Conservation (phyloP, 2,329 filamentous ascomycete species). For the Orbilia blumenaviensis region DNA sequence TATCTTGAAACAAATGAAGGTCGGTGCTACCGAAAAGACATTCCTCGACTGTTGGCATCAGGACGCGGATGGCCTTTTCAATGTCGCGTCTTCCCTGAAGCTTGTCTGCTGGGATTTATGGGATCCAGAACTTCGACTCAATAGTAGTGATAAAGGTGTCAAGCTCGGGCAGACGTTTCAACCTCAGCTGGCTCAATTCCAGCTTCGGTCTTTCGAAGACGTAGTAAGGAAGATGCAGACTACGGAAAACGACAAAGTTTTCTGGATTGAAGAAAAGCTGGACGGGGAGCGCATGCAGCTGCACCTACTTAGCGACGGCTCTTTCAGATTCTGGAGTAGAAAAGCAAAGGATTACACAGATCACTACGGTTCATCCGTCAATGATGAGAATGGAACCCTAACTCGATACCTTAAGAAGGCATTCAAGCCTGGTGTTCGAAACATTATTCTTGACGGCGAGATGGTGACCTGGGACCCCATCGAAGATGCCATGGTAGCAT, state of each 20-base stretch:
- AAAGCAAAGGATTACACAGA: slow-evolving; percentile 98
- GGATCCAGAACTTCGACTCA: slow-evolving; percentile 76
- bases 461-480: slow-evolving; percentile 98
- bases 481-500: slow-evolving; percentile 82
- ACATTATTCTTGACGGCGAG: slow-evolving; percentile 91
- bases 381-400: slow-evolving; percentile 78
- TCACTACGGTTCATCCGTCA: slow-evolving; percentile 81
- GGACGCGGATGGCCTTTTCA: slow-evolving; percentile 80
- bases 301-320: slow-evolving; percentile 82
- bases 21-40: slow-evolving; percentile 84
- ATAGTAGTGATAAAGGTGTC: slow-evolving; percentile 76
- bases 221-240: slow-evolving; percentile 71
- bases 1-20: slow-evolving; percentile 80
- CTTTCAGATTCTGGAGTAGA: slow-evolving; percentile 90
- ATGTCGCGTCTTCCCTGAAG: slow-evolving; percentile 86
- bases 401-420: slow-evolving; percentile 81
- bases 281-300: slow-evolving; percentile 98
- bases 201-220: slow-evolving; percentile 85
- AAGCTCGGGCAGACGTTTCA: slow-evolving; percentile 94
- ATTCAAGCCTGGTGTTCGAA: slow-evolving; percentile 80
- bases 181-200: slow-evolving; percentile 91
- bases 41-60: slow-evolving; percentile 84
- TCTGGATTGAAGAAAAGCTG: slow-evolving; percentile 98
- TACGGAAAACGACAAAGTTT: slow-evolving; percentile 76
- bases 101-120: slow-evolving; percentile 94